A percentile compares a stretch with the other conserved stretches of the same genome.
Evolutionary conservation across 805 yeast species (phyloP).

Genomic region (Pichia scutulata): DNA sequence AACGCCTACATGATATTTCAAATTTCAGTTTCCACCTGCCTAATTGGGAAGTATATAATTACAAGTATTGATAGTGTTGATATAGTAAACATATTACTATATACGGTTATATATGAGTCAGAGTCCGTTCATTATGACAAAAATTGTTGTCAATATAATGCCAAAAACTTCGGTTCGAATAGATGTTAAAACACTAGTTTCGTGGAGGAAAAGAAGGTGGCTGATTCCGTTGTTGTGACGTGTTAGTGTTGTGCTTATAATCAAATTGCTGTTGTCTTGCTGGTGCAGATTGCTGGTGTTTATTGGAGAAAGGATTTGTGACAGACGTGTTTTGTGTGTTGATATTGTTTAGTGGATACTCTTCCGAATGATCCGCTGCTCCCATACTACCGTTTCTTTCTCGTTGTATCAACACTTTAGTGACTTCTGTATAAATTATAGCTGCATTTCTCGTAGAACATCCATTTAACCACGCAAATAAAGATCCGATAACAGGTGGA

Average conservation of each 20-base stretch:
- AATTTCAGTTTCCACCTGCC: not conserved
- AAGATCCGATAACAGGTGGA: constrained; percentile 73
- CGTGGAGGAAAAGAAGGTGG: not conserved
- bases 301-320: not conserved
- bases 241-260: not conserved
- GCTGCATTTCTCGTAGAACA: constrained; percentile 91
- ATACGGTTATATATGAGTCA: no score
- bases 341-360: not conserved
- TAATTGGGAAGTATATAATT: not conserved
- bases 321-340: not conserved
- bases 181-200: no score
- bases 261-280: not conserved
- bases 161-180: no score
- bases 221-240: not conserved
- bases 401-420: constrained; percentile 15
- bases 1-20: not conserved
- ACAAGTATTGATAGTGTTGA: not conserved
- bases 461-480: constrained; percentile 73
- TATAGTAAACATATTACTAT: no score
- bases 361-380: not conserved
- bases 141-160: no score
- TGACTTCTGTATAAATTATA: constrained; percentile 44
- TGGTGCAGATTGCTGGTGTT: not conserved
- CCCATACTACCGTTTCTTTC: constrained; percentile 1
- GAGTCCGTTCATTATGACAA: no score